Conservation (phyloP, 2,329 filamentous ascomycete genomes). For the Trichophyton benhamiae region DNA sequence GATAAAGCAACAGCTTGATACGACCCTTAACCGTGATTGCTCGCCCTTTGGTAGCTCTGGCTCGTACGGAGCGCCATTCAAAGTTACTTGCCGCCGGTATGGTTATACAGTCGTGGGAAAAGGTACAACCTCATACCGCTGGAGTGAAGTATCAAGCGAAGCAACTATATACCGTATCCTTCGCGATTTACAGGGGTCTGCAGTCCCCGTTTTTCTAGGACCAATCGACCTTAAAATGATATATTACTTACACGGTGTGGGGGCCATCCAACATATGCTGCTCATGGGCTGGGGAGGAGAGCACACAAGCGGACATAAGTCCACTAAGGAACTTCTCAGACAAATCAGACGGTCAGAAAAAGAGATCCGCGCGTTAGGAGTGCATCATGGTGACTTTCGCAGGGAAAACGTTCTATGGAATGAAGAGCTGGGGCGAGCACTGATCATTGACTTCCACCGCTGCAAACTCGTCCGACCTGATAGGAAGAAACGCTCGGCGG, state of each 20-base stretch:
- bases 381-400: slow-evolving; percentile 6
- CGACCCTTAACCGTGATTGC: slow-evolving; percentile 8
- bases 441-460: slow-evolving; percentile 12
- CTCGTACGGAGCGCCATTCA: slow-evolving; percentile 19
- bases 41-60: slow-evolving; percentile 13
- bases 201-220: slow-evolving; percentile 14
- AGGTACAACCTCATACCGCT: slow-evolving; percentile 8
- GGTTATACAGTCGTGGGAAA: slow-evolving; percentile 18
- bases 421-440: slow-evolving; percentile 3
- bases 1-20: slow-evolving; percentile 6
- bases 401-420: slow-evolving; percentile 8
- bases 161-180: slow-evolving; percentile 6
- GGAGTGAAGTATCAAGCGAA: slow-evolving; percentile 10
- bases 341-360: slow-evolving; percentile 2
- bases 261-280: slow-evolving; percentile 8
- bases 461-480: neutral
- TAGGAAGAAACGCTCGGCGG: too few relatives aligned
- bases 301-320: neutral
- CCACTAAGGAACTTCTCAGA: neutral
- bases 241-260: slow-evolving; percentile 9
- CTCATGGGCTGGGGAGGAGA: slow-evolving; percentile 11
- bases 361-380: slow-evolving; percentile 5
- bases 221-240: slow-evolving; percentile 7
- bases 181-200: slow-evolving; percentile 9
- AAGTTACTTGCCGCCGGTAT: slow-evolving; percentile 19